phyloP scores from a whole-genome alignment of 495 filamentous ascomycete species.

The Aspergillus sclerotiicarbonarius region DNA sequence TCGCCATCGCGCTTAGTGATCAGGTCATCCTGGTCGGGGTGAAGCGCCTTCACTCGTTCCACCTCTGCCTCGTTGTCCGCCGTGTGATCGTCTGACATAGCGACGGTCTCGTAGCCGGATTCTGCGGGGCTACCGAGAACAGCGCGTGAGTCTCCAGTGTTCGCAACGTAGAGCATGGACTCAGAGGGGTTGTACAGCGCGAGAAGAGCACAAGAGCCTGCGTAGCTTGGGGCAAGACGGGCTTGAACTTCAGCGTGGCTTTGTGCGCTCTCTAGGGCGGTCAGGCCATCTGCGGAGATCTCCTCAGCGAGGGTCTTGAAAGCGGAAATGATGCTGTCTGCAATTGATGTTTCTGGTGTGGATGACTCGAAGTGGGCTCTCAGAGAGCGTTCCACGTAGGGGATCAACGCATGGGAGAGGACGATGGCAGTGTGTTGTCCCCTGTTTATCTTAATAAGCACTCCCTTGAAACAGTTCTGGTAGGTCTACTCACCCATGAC shows the following conservation, averaged over 20 bases:
- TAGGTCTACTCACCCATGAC: background rate
- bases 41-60: background rate
- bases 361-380: background rate
- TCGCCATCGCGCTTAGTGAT: background rate
- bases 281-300: background rate
- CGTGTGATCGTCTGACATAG: background rate
- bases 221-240: background rate
- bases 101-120: background rate
- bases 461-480: background rate
- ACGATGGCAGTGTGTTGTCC: background rate
- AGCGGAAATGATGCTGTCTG: background rate
- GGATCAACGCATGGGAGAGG: background rate
- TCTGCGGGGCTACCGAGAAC: background rate
- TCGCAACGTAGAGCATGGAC: background rate
- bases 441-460: background rate
- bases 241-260: background rate
- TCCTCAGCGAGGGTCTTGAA: background rate
- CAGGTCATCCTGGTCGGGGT: background rate
- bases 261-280: background rate
- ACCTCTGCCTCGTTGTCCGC: background rate
- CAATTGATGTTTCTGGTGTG: background rate
- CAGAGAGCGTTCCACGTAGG: background rate
- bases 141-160: background rate
- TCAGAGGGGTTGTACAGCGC: background rate
- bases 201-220: background rate